Evolutionary conservation across 176 grass and related monocot species (phyloP), one percentile per base, ranked within the genome.

Genomic region (Rhynchospora tenuis): DNA sequence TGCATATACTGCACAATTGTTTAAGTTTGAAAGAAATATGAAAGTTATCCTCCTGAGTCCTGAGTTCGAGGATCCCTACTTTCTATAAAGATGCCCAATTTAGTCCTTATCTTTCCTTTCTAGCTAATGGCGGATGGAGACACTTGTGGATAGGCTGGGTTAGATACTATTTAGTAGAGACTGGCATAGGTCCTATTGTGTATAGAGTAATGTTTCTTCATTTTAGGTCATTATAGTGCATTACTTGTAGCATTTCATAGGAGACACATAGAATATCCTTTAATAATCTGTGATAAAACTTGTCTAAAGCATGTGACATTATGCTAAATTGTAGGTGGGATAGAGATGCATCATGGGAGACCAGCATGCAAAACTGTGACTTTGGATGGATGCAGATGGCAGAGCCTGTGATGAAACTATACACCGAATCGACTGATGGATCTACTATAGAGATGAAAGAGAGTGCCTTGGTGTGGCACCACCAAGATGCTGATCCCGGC

Each of bases 321-420:
- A 66, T 76, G 42, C 23, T 64, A 80, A 83, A 64, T 56, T 86
- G 73, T 78, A 95, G 96, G 86, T 91, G 88, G 92, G 84, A 68
- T 44, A 84, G 83, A 84, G 92, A 95, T 45, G 80, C 83, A 80
- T 74, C 91, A 71, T 99, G 96, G 96, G 88, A 93, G 84, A 88
- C 76, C 0, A 87, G 79, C 16, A 43, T 73, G n/a, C 91, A 90
- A 80, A 80, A 47, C 62, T 81, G 81, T 11, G 89, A 99, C 83
- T 99, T 91, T 10, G 91, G 93, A 68, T 99, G 96, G 96, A 95
- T 92, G 96, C 84, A 93, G 86, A 99, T 99, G 83, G 93, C 96
- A 9, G 81, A 88, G 67, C 96, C 96, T 57, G 96, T 99, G 79
- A 99, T 99, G 96, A 87, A 99, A 71, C 83, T 99, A 56, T 99